Percentiles rank a stretch among this genome's conserved stretches.
phyloP scores from a whole-genome alignment of 2,329 filamentous ascomycete species.

The Trichoderma breve region DNA sequence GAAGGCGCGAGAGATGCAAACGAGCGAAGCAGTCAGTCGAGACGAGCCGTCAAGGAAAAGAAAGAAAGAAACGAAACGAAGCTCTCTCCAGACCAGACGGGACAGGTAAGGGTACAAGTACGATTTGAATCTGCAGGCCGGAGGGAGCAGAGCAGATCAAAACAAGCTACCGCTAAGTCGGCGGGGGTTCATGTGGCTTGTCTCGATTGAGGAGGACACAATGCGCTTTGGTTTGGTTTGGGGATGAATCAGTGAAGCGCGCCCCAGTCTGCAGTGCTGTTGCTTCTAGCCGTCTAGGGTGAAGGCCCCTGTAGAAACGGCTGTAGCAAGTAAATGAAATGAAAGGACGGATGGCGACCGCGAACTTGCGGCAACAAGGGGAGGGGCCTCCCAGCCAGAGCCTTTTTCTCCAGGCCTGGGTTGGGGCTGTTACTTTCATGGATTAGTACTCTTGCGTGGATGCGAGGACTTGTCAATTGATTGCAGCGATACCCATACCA shows the following conservation, averaged over 20 bases:
- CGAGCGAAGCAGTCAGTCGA: not conserved
- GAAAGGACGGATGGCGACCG: constrained; percentile 13
- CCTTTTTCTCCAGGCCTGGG: not conserved
- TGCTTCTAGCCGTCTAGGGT: not conserved
- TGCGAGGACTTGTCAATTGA: not conserved
- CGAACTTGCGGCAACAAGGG: constrained; percentile 11
- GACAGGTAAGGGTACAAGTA: constrained; percentile 13
- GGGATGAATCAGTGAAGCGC: constrained; percentile 5
- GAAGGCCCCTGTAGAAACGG: constrained; percentile 14
- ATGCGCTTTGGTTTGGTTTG: not conserved
- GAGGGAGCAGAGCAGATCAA: constrained; percentile 14
- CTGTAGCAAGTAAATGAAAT: constrained; percentile 18
- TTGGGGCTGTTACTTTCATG: not conserved
- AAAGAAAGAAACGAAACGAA: constrained; percentile 7
- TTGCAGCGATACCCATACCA: not conserved
- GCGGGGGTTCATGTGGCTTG: constrained; percentile 5
- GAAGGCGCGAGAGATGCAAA: not conserved
- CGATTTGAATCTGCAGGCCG: constrained; percentile 1
- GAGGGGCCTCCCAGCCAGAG: constrained; percentile 1
- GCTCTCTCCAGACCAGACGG: constrained; percentile 1
- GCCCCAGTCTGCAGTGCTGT: constrained; percentile 8
- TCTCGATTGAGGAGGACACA: constrained; percentile 8
- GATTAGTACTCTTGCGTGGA: not conserved
- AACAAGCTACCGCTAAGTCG: constrained; percentile 6
- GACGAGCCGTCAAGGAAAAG: not conserved